These are phyloP conservation scores for Fusarium pseudocircinatum DNA, from an alignment of 2,329 filamentous ascomycete genomes.

Conservation along the genomic window DNA sequence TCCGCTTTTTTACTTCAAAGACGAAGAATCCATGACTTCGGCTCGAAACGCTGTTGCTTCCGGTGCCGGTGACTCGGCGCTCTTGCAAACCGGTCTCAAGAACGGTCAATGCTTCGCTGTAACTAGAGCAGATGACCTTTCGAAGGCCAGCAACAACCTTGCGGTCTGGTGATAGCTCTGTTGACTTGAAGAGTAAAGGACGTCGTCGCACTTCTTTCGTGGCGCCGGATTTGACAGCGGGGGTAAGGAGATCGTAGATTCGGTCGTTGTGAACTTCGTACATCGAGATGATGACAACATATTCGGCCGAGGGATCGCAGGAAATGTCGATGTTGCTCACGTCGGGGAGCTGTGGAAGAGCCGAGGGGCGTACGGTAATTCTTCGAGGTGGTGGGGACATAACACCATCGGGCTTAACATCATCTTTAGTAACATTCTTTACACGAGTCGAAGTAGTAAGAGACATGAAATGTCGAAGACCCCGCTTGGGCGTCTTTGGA, in stretches of 20 bases:
- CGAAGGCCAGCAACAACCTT: conserved; percentile 93
- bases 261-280: conserved; percentile 99
- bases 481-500: conserved; percentile 49
- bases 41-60: conserved; percentile 91
- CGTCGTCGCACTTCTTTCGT: conserved; percentile 80
- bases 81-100: conserved; percentile 90
- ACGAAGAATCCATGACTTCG: conserved; percentile 97
- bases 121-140: conserved; percentile 85
- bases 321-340: conserved; percentile 75
- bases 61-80: conserved; percentile 87
- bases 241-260: conserved; percentile 90
- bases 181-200: conserved; percentile 89
- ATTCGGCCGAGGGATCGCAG: conserved; percentile 72
- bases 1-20: conserved; percentile 89
- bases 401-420: conserved; percentile 60
- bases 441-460: conserved; percentile 57
- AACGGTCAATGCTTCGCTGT: conserved; percentile 87
- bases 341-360: conserved; percentile 77
- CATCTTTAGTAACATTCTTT: conserved; percentile 60
- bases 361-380: conserved; percentile 74
- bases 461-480: conserved; percentile 50
- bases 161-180: conserved; percentile 86
- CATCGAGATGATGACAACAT: conserved; percentile 93
- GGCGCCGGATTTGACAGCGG: conserved; percentile 65
- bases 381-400: conserved; percentile 65